Conservation (phyloP, 2,329 filamentous ascomycete species). For the Colletotrichum scovillei region DNA sequence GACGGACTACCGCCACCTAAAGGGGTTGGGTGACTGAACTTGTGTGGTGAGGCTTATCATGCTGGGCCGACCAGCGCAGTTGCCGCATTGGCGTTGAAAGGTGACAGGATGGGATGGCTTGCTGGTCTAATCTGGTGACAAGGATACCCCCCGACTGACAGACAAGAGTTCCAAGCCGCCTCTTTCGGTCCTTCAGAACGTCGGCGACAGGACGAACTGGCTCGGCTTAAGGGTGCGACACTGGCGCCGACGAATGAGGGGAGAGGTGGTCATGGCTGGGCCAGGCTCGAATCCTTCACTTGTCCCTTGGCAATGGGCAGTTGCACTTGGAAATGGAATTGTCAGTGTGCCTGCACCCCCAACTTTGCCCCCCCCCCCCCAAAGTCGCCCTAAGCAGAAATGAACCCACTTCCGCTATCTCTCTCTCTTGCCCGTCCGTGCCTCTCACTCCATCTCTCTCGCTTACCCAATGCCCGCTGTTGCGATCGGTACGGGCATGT, state of each 20-base stretch:
- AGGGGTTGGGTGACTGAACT: slow-evolving; percentile 26
- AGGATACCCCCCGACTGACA: slow-evolving; percentile 23
- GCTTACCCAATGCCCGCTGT: background rate
- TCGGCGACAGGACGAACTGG: slow-evolving; percentile 24
- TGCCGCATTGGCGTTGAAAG: slow-evolving; percentile 32
- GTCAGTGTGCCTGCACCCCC: background rate
- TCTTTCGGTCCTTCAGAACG: background rate
- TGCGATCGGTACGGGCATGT: slow-evolving; percentile 16
- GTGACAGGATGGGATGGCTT: slow-evolving; percentile 24
- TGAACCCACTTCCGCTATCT: slow-evolving; percentile 14
- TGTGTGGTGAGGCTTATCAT: slow-evolving; percentile 34
- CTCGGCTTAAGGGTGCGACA: background rate
- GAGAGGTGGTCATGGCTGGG: background rate
- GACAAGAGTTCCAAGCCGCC: background rate
- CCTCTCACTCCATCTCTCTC: background rate
- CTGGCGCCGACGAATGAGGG: slow-evolving; percentile 23
- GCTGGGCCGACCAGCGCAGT: slow-evolving; percentile 10
- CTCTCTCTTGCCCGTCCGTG: slow-evolving; percentile 2
- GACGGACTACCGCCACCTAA: slow-evolving; percentile 3
- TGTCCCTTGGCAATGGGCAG: background rate
- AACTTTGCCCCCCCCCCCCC: background rate
- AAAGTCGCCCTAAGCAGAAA: background rate
- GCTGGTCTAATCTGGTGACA: slow-evolving; percentile 28
- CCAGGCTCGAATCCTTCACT: slow-evolving; percentile 5
- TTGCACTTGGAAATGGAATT: background rate